These are phyloP conservation scores for Epichloe hybrida DNA, from an alignment of 2,329 filamentous ascomycete species.

Conservation along the genomic window DNA sequence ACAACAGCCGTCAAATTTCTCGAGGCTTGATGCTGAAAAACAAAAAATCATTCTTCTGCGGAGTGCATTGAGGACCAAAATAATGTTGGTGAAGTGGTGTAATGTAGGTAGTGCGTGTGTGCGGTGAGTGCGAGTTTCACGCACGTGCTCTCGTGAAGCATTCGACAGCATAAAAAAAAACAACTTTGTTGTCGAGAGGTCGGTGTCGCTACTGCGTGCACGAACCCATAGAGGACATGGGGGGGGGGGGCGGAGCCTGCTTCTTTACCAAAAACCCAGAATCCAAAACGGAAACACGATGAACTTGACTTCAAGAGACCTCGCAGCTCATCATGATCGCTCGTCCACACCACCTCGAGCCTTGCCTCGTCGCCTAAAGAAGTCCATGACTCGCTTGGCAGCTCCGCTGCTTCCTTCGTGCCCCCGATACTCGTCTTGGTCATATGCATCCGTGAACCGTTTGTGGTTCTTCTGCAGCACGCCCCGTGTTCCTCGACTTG, in stretches of 20 bases:
- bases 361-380: slow-evolving; percentile 79
- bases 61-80: background rate
- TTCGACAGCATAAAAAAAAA: background rate
- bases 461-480: slow-evolving; percentile 76
- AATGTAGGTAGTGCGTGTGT: background rate
- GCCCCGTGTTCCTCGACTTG: slow-evolving; percentile 29
- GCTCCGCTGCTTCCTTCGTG: slow-evolving; percentile 76
- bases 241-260: no score
- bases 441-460: slow-evolving; percentile 80
- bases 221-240: background rate
- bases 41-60: background rate
- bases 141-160: background rate
- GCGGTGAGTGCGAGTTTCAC: background rate
- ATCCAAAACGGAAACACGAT: background rate
- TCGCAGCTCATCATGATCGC: slow-evolving; percentile 17
- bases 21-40: background rate
- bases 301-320: background rate
- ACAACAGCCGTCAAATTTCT: background rate
- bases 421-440: slow-evolving; percentile 51
- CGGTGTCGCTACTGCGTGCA: background rate
- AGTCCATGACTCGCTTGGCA: slow-evolving; percentile 92
- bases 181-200: background rate
- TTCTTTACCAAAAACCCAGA: background rate
- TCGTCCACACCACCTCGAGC: slow-evolving; percentile 50
- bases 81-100: background rate